phyloP scores from a whole-genome alignment of 495 filamentous ascomycete species.

The Apodospora peruviana region DNA sequence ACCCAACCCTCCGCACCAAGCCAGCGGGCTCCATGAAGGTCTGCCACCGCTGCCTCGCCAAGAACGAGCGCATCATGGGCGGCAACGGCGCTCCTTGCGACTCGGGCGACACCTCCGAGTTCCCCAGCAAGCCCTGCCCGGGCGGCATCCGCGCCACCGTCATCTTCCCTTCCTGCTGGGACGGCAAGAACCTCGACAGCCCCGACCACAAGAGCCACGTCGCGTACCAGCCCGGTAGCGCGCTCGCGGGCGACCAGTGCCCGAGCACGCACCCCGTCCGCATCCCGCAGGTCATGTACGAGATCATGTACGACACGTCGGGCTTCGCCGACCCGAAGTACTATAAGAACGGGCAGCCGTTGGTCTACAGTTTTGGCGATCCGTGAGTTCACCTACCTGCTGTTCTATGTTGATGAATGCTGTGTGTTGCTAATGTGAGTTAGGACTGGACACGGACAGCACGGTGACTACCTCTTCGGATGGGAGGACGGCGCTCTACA shows the following conservation, averaged over 20 bases:
- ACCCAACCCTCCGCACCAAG: conserved; percentile 27
- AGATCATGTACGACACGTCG: conserved; percentile 44
- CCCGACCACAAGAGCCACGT: conserved; percentile 50
- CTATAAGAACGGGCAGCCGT: conserved; percentile 41
- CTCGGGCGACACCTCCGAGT: conserved; percentile 4
- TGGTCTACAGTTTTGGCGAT: conserved; percentile 23
- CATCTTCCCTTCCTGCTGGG: conserved; percentile 36
- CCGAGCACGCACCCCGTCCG: conserved; percentile 42
- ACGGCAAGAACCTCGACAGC: conserved; percentile 51
- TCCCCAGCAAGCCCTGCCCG: conserved; percentile 11
- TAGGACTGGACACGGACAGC: conserved; percentile 12
- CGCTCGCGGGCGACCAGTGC: conserved; percentile 31
- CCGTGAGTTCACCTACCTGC: not conserved
- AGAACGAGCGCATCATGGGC: conserved; percentile 25
- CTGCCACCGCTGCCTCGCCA: conserved; percentile 36
- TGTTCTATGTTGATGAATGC: not conserved
- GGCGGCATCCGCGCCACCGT: conserved; percentile 14
- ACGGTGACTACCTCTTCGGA: conserved; percentile 15
- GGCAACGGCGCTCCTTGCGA: conserved; percentile 9
- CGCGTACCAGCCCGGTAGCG: conserved; percentile 35
- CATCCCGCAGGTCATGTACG: conserved; percentile 43
- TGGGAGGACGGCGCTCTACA: conserved; percentile 38
- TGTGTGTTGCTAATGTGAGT: too few relatives aligned
- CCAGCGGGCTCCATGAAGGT: conserved; percentile 31
- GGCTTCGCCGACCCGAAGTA: conserved; percentile 33